phyloP scores from a whole-genome alignment of 177 flowering plant genomes.

The Vitis hybrid region DNA sequence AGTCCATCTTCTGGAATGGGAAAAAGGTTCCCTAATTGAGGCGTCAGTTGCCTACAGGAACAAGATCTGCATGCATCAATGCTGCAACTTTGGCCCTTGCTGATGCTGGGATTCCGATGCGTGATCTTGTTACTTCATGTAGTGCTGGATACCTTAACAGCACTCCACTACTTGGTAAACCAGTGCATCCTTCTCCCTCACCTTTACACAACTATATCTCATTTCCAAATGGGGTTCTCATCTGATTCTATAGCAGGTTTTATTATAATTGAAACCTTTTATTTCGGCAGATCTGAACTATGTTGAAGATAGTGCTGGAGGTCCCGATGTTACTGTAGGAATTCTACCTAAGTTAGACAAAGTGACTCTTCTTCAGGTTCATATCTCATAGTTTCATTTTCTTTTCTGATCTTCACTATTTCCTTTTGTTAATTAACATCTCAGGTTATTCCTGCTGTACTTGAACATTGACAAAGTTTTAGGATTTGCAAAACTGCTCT shows the following conservation, averaged over 20 bases:
- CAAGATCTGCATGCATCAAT: slow-evolving; percentile 97
- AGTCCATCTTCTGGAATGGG: neutral
- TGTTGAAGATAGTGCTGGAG: slow-evolving; percentile 96
- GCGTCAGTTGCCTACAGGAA: slow-evolving; percentile 45
- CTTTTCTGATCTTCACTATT: neutral
- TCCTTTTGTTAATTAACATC: neutral
- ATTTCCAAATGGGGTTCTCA: neutral
- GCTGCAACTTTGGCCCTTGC: slow-evolving; percentile 98
- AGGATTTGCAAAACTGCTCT: too few species aligned
- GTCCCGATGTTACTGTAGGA: slow-evolving; percentile 96
- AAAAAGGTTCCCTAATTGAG: neutral
- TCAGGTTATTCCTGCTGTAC: too few species aligned
- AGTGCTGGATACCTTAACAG: slow-evolving; percentile 90
- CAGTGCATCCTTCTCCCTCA: neutral
- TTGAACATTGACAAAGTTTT: neutral
- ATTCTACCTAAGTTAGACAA: slow-evolving; percentile 73
- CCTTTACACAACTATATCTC: neutral
- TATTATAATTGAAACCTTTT: slow-evolving; percentile 6
- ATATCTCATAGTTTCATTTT: neutral
- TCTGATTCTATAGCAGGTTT: slow-evolving; percentile 2
- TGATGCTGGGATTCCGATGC: slow-evolving; percentile 99
- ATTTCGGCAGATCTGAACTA: slow-evolving; percentile 69
- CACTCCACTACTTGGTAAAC: slow-evolving; percentile 84
- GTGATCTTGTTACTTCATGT: slow-evolving; percentile 88
- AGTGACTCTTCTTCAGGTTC: slow-evolving; percentile 96